Evolutionary conservation across 2,329 filamentous ascomycete species (phyloP), one percentile per base, ranked within the genome.

Genomic region (Colletotrichum limetticola): DNA sequence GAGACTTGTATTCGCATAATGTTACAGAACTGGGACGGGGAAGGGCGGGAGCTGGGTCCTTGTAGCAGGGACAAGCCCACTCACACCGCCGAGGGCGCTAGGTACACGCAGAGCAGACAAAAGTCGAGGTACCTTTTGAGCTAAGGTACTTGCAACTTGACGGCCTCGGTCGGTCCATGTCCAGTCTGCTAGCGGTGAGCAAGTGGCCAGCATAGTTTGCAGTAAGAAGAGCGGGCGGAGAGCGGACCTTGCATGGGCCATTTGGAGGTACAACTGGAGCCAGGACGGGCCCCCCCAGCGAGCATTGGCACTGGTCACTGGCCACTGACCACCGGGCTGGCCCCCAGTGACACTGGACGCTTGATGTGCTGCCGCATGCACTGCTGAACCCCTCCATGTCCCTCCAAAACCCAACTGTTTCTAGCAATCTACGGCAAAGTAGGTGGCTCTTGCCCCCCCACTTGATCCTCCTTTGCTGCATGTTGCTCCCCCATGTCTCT

Each of bases 1-100:
- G 65, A 68, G 66, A 65, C 66, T 56, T 60, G 53, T 37, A 57
- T 26, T 73, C 56, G 71, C 71, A 73, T 71, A 71, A 61, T 61
- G 71, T 73, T 71, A 71, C 66, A 73, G 71, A 65, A 71, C 46
- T 49, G 49, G 66, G 55, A 73, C 56, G 66, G 61, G 71, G 71
- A 70, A 71, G 67, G 56, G 56, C 71, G 71, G 71, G 56, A 66
- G 55, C 71, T 71, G 66, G 71, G 71, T 56, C 71, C 55, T 66
- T 42, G 66, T 42, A 71, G 37, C 55, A 46, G 37, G 58, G 35
- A 49, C 60, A 64, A 60, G 49, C 37, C 66, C 71, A 73, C 64
- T 65, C 61, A 71, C 71, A 73, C 71, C 71, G 71, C 71, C 71
- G 66, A 71, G 30, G 37, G 57, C 28, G 37, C 52, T n/a, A 69